Percentiles rank a stretch among this genome's conserved stretches.
phyloP scores from a whole-genome alignment of 2,329 filamentous ascomycete genomes.

The Ophiosphaerella narmari region DNA sequence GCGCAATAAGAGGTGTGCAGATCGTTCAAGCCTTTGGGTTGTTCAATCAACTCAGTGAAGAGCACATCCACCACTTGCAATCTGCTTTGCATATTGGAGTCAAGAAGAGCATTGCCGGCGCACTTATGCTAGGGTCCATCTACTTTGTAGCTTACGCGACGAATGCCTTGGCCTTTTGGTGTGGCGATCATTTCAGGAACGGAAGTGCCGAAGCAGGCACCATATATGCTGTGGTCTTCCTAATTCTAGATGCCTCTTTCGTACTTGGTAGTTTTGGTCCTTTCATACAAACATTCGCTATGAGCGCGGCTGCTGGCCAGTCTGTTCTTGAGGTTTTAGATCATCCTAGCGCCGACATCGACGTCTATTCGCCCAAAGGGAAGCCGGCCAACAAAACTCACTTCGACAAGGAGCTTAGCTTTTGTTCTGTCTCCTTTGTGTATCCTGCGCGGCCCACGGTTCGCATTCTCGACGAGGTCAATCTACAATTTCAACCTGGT shows the following conservation, averaged over 20 bases:
- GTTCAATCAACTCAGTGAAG: conserved; percentile 45
- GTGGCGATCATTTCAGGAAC: conserved; percentile 42
- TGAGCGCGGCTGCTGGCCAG: conserved; percentile 58
- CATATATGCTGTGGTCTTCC: conserved; percentile 67
- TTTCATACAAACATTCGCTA: conserved; percentile 61
- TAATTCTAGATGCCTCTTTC: conserved; percentile 67
- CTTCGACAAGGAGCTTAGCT: conserved; percentile 38
- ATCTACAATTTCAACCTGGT: conserved; percentile 44
- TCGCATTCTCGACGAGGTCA: conserved; percentile 46
- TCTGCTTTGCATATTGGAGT: conserved; percentile 44
- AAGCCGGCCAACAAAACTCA: conserved; percentile 17
- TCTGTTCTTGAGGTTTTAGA: conserved; percentile 53
- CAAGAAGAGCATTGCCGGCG: conserved; percentile 48
- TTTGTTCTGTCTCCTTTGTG: conserved; percentile 48
- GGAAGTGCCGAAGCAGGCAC: conserved; percentile 52
- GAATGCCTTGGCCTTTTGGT: conserved; percentile 54
- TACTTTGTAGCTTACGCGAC: conserved; percentile 53
- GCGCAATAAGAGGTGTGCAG: conserved; percentile 52
- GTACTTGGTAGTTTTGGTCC: conserved; percentile 67
- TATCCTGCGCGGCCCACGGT: conserved; percentile 52
- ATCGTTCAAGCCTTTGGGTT: conserved; percentile 56
- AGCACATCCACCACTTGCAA: conserved; percentile 43
- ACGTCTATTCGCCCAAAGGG: conserved; percentile 44
- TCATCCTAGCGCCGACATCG: conserved; percentile 44
- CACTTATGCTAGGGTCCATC: conserved; percentile 49